These are phyloP conservation scores for Tolypocladium nubicola DNA, from an alignment of 2,329 filamentous ascomycete species.

Conservation along the genomic window DNA sequence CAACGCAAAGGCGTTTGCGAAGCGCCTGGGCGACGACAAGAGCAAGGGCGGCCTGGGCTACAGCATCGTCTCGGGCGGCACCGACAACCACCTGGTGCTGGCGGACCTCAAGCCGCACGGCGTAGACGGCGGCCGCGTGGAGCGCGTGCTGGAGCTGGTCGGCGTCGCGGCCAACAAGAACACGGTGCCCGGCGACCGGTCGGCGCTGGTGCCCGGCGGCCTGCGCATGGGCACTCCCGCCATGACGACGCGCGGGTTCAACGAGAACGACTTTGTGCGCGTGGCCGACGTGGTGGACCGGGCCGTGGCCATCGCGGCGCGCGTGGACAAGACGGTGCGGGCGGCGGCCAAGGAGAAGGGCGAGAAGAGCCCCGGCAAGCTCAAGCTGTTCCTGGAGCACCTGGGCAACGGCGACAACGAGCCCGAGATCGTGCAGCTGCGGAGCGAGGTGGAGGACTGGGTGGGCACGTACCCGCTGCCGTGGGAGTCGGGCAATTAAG, in stretches of 20 bases:
- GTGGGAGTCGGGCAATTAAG: slow-evolving; percentile 39
- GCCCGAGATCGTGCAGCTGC: slow-evolving; percentile 61
- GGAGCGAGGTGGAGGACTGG: slow-evolving; percentile 69
- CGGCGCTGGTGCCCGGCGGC: slow-evolving; percentile 84
- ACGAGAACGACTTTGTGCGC: slow-evolving; percentile 74
- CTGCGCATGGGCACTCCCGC: slow-evolving; percentile 91
- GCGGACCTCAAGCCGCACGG: slow-evolving; percentile 81
- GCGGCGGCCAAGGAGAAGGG: slow-evolving; percentile 57
- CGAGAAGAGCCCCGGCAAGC: slow-evolving; percentile 52
- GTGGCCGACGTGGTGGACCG: slow-evolving; percentile 81
- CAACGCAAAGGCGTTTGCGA: slow-evolving; percentile 82
- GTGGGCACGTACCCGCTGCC: slow-evolving; percentile 64
- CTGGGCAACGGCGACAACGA: slow-evolving; percentile 58
- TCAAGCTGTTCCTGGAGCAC: slow-evolving; percentile 59
- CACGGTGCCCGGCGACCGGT: slow-evolving; percentile 91
- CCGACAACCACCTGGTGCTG: slow-evolving; percentile 93
- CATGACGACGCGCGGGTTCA: slow-evolving; percentile 95
- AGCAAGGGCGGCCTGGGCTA: slow-evolving; percentile 72
- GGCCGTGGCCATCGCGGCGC: slow-evolving; percentile 67
- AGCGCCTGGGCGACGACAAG: slow-evolving; percentile 53
- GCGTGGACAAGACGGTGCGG: slow-evolving; percentile 62
- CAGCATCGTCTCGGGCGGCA: slow-evolving; percentile 85
- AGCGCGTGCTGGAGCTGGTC: slow-evolving; percentile 81
- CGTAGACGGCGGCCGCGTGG: slow-evolving; percentile 82
- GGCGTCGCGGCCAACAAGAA: slow-evolving; percentile 99